Percentiles rank a stretch among this genome's conserved stretches.
These are phyloP conservation scores for Heliocybe sulcata DNA, from an alignment of 1,284 basidiomycete genomes.

Conservation along the genomic window DNA sequence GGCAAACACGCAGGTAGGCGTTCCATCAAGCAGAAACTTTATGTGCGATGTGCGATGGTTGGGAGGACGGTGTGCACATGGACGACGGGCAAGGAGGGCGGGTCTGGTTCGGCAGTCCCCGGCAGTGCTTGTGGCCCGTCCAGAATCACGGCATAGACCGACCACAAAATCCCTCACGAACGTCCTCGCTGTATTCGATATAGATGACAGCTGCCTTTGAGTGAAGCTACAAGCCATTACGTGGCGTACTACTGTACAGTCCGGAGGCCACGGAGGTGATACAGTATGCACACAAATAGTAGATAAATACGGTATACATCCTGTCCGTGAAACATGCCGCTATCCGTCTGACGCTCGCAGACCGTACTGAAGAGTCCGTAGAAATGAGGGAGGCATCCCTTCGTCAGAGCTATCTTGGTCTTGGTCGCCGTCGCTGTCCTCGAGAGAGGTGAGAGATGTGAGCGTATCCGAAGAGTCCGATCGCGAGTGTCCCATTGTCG, in stretches of 20 bases:
- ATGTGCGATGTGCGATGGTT: slow-evolving; percentile 8
- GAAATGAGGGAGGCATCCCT: neutral
- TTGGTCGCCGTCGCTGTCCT: neutral
- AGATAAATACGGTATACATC: neutral
- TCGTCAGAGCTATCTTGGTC: neutral
- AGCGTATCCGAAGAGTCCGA: neutral
- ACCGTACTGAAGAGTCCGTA: neutral
- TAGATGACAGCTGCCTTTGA: neutral
- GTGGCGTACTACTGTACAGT: neutral
- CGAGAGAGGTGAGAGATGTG: neutral
- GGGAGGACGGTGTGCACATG: slow-evolving; percentile 10
- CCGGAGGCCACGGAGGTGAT: neutral
- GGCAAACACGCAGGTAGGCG: slow-evolving; percentile 8
- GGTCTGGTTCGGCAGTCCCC: neutral
- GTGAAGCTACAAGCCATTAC: neutral
- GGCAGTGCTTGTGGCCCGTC: too few species aligned
- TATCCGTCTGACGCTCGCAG: neutral
- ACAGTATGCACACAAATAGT: neutral
- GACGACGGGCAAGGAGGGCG: too few species aligned
- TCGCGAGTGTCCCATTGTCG: neutral
- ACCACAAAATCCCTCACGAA: too few species aligned
- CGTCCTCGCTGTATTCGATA: neutral
- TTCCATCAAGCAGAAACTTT: slow-evolving; percentile 12
- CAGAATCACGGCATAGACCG: too few species aligned
- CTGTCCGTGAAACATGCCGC: neutral